These are phyloP conservation scores for Tetrapisispora namnaoensis DNA, from an alignment of 805 yeast species.

Conservation along the genomic window DNA sequence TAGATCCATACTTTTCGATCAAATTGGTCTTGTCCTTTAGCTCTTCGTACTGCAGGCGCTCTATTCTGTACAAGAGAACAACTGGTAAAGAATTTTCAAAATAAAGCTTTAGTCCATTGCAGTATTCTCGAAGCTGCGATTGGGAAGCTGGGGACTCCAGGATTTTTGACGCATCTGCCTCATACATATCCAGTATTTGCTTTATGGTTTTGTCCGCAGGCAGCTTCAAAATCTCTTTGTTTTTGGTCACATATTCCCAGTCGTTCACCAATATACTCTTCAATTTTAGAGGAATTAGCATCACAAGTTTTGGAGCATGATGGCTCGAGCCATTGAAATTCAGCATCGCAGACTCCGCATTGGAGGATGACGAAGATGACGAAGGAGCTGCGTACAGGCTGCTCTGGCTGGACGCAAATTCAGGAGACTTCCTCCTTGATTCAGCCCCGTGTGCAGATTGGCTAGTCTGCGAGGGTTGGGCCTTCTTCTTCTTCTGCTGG, in stretches of 20 bases:
- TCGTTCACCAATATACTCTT: slow-evolving; percentile 76
- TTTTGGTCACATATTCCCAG: slow-evolving; percentile 86
- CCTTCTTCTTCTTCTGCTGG: slow-evolving; percentile 18
- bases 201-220: slow-evolving; percentile 49
- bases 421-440: slow-evolving; percentile 1
- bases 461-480: background rate
- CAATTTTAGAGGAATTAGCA: slow-evolving; percentile 31
- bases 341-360: background rate
- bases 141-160: slow-evolving; percentile 27
- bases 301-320: background rate
- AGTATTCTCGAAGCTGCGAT: slow-evolving; percentile 56
- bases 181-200: slow-evolving; percentile 46
- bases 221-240: slow-evolving; percentile 55
- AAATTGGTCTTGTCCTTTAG: slow-evolving; percentile 8
- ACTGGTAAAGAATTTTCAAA: slow-evolving; percentile 54
- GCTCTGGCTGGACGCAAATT: background rate
- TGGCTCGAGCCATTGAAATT: background rate
- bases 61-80: slow-evolving; percentile 23
- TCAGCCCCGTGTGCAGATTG: background rate
- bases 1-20: slow-evolving; percentile 51
- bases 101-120: slow-evolving; percentile 58
- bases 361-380: background rate
- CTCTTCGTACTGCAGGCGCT: slow-evolving; percentile 23
- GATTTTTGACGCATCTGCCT: slow-evolving; percentile 22
- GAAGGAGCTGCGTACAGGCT: background rate